Conservation (phyloP, 306 rosid genomes). For the Parietaria judaica region DNA sequence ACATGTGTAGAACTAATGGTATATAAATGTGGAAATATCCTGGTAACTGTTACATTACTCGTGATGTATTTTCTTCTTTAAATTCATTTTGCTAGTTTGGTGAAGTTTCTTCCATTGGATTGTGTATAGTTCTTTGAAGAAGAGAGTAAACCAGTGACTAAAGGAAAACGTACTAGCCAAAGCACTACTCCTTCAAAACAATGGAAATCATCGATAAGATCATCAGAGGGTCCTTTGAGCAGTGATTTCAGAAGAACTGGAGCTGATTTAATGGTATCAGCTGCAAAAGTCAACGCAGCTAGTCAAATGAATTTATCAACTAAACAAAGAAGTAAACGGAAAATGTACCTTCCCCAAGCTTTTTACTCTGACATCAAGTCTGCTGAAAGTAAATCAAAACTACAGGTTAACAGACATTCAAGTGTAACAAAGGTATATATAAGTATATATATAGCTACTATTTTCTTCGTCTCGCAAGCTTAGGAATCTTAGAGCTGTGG, state of each 20-base stretch:
- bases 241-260: conserved; percentile 31
- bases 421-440: conserved; percentile 35
- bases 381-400: conserved; percentile 34
- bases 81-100: not conserved
- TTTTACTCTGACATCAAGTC: conserved; percentile 32
- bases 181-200: conserved; percentile 37
- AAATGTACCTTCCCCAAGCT: conserved; percentile 37
- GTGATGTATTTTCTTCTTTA: not conserved
- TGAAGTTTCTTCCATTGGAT: conserved; percentile 10
- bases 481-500: too few relatives aligned
- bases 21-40: not conserved
- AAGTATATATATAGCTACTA: not conserved
- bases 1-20: too few relatives aligned
- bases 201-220: conserved; percentile 34
- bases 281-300: conserved; percentile 35
- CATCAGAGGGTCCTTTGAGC: conserved; percentile 39
- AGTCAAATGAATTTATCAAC: conserved; percentile 36
- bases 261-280: conserved; percentile 27
- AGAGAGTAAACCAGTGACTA: conserved; percentile 37
- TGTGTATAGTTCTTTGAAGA: conserved; percentile 44
- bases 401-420: conserved; percentile 32
- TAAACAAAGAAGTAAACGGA: conserved; percentile 52
- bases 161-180: conserved; percentile 47
- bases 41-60: not conserved
- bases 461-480: too few relatives aligned